Percentiles rank a stretch among this genome's conserved stretches.
These are phyloP conservation scores for Dothidotthia symphoricarpi DNA, from an alignment of 2,329 filamentous ascomycete genomes.

Conservation along the genomic window DNA sequence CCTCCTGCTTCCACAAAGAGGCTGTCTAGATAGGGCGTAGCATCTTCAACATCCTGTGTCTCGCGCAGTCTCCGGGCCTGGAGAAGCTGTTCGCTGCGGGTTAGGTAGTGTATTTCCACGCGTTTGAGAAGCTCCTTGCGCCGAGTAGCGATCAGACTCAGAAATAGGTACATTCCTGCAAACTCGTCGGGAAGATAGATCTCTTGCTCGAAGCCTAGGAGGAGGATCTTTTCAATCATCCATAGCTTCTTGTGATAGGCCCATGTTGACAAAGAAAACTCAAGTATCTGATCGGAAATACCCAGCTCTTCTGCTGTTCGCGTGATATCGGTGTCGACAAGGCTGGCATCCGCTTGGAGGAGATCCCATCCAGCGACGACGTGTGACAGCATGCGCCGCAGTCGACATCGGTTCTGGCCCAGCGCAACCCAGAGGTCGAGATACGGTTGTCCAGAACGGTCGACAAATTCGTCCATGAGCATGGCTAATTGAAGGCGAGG, in stretches of 20 bases:
- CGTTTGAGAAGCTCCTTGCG: constrained; percentile 21
- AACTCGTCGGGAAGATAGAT: constrained; percentile 86
- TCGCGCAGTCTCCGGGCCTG: constrained; percentile 4
- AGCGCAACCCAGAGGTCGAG: constrained; percentile 79
- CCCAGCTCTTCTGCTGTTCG: constrained; percentile 34
- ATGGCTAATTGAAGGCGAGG: constrained; percentile 68
- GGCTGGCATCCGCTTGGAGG: constrained; percentile 66
- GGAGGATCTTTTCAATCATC: constrained; percentile 81
- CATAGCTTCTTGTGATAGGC: constrained; percentile 85
- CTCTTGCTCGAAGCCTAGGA: constrained; percentile 91
- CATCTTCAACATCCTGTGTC: constrained; percentile 12
- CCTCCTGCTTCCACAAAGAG: constrained; percentile 29
- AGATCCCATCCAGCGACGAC: constrained; percentile 79
- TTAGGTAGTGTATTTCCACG: constrained; percentile 17
- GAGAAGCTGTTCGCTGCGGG: constrained; percentile 4
- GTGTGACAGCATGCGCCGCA: constrained; percentile 86
- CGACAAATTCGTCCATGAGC: constrained; percentile 66
- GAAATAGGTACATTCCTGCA: constrained; percentile 78
- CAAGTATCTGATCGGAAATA: constrained; percentile 52
- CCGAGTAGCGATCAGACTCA: constrained; percentile 25
- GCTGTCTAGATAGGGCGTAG: constrained; percentile 19
- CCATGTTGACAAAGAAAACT: constrained; percentile 82
- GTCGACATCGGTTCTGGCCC: constrained; percentile 86
- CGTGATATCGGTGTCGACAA: constrained; percentile 52
- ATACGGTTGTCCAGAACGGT: constrained; percentile 64